Evolutionary conservation across 345 rosid genomes (phyloP), one percentile per base, ranked within the genome.

Genomic region (Citrus unshiu): DNA sequence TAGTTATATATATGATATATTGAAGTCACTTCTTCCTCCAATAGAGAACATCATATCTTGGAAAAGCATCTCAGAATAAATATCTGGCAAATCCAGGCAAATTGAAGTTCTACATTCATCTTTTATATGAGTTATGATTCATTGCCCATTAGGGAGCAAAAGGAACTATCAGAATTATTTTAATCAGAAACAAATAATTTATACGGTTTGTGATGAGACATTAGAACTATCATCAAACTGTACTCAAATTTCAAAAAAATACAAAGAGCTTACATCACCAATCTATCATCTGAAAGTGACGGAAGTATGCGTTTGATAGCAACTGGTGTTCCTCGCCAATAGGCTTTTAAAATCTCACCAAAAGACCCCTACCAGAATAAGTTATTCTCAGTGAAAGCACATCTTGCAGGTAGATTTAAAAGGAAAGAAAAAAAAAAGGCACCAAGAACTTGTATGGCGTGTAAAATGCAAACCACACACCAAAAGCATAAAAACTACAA

Each of bases 271-370:
- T 86, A 96, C 99, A 94, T 90, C 85, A 96, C 99, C 84, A 96
- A 86, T 90, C 97, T 91, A 89, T 96, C 99, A 85, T 96, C 99
- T 71, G 98, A 96, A 62, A 96, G 98, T 58, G 97, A 91, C 27
- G 99, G 99, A 81, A 96, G 97, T 81, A 96, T 96, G 77, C 98
- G 97, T 83, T 96, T 96, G 59, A 96, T 87, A 68, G 99, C 99
- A 39, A 96, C 98, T 0, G 99, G 98, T 71, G 99, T 96, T 84
- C 99, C 99, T 84, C 98, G 95, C 99, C 99, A 96, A 82, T 64
- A 77, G 59, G 98, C 98, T 86, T 86, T 96, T 81, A 90, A 88
- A 85, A 96, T 96, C 89, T 96, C 99, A 78, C 99, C 99, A 86
- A 96, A 96, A 43, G 99, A 96, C 25, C 99, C 99, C 98, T 94